A percentile compares a stretch with the other conserved stretches of the same genome.
These are phyloP conservation scores for Suillus hirtellus DNA, from an alignment of 768 basidiomycete genomes.

Conservation along the genomic window DNA sequence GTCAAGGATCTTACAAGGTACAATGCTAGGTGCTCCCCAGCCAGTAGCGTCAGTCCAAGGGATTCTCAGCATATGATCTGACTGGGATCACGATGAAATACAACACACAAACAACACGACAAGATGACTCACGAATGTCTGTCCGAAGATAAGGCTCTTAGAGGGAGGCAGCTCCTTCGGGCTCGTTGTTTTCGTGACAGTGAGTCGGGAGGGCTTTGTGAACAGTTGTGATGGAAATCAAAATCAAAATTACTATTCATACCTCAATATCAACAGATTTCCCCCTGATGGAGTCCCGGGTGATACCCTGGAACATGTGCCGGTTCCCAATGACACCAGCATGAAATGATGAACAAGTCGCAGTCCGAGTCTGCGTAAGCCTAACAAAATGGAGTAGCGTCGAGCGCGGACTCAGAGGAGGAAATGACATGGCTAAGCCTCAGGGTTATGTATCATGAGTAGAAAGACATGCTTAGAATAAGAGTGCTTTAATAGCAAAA, in stretches of 20 bases:
- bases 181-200: slow-evolving; percentile 45
- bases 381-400: slow-evolving; percentile 14
- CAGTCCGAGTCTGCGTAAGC: slow-evolving; percentile 2
- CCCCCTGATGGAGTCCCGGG: slow-evolving; percentile 48
- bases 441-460: neutral
- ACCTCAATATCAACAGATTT: slow-evolving; percentile 60
- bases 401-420: slow-evolving; percentile 9
- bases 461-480: neutral
- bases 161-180: slow-evolving; percentile 67
- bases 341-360: slow-evolving; percentile 11
- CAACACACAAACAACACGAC: slow-evolving; percentile 12
- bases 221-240: slow-evolving; percentile 5
- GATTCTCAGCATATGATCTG: slow-evolving; percentile 85
- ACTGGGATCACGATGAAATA: slow-evolving; percentile 40
- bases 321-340: slow-evolving; percentile 9
- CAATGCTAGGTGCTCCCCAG: slow-evolving; percentile 82
- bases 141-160: slow-evolving; percentile 77
- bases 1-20: slow-evolving; percentile 62
- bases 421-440: slow-evolving; percentile 22
- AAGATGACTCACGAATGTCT: slow-evolving; percentile 64
- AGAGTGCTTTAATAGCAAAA: neutral
- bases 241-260: slow-evolving; percentile 1
- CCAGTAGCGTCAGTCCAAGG: slow-evolving; percentile 73
- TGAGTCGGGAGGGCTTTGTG: slow-evolving; percentile 53
- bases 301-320: slow-evolving; percentile 15